A percentile compares a stretch with the other conserved stretches of the same genome.
These are phyloP conservation scores for Pseudonitzschia multiseries DNA, from an alignment of 108 stramenopile genomes.

Conservation along the genomic window DNA sequence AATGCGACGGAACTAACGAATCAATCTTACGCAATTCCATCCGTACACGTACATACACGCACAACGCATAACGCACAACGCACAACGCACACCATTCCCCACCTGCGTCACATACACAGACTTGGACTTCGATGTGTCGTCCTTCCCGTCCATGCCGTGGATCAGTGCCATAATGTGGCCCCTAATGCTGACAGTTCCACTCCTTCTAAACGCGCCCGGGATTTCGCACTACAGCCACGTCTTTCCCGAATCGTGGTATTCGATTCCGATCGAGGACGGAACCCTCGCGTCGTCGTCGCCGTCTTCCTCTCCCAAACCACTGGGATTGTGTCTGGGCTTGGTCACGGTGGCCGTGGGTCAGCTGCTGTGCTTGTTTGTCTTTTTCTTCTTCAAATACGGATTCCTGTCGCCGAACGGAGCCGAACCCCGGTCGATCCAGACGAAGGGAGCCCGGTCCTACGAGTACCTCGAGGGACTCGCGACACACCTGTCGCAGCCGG, in stretches of 20 bases:
- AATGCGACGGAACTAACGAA: too few relatives aligned
- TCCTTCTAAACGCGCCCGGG: slow-evolving; percentile 46
- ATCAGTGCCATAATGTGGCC: slow-evolving; percentile 76
- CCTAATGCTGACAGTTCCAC: slow-evolving; percentile 64
- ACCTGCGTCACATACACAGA: too few relatives aligned
- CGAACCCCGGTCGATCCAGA: slow-evolving; percentile 74
- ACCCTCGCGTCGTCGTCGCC: too few relatives aligned
- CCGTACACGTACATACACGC: too few relatives aligned
- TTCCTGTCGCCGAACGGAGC: slow-evolving; percentile 33
- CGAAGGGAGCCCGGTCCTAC: slow-evolving; percentile 67
- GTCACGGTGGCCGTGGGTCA: slow-evolving; percentile 84
- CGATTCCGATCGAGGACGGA: neutral
- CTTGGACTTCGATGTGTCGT: neutral
- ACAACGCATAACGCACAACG: too few relatives aligned
- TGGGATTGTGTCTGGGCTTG: slow-evolving; percentile 80
- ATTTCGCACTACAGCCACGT: slow-evolving; percentile 53
- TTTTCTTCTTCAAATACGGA: slow-evolving; percentile 56
- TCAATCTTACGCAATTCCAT: too few relatives aligned
- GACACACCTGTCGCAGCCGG: slow-evolving; percentile 86
- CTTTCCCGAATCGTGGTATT: slow-evolving; percentile 66
- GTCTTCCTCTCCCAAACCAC: slow-evolving; percentile 57
- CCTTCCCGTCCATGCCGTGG: slow-evolving; percentile 44
- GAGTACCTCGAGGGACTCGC: slow-evolving; percentile 65
- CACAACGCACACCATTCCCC: too few relatives aligned
- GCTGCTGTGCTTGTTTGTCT: slow-evolving; percentile 62